Percentiles rank a stretch among this genome's conserved stretches.
These are phyloP conservation scores for Globisporangium carolinianum DNA, from an alignment of 352 stramenopile species.

Conservation along the genomic window DNA sequence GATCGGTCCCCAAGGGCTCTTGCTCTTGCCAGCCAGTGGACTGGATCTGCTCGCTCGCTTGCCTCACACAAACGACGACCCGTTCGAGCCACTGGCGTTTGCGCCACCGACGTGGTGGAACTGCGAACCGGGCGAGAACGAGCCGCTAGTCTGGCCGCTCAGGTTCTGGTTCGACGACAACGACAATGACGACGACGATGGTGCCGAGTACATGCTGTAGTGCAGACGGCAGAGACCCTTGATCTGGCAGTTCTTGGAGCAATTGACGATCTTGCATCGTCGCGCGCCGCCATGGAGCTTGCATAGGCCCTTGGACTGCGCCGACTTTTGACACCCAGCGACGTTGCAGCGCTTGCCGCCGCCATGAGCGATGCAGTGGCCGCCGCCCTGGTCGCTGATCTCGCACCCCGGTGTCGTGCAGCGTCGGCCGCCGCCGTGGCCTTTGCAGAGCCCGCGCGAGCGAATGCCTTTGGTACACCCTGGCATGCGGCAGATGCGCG, in stretches of 20 bases:
- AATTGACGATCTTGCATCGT: conserved; percentile 60
- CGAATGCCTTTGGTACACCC: conserved; percentile 79
- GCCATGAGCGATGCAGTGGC: conserved; percentile 62
- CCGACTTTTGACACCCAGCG: conserved; percentile 79
- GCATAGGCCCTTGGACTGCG: conserved; percentile 75
- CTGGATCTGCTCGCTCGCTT: too few species aligned
- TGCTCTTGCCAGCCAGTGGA: too few species aligned
- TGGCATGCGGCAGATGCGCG: conserved; percentile 68
- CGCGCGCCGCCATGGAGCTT: conserved; percentile 79
- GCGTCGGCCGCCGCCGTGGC: conserved; percentile 70
- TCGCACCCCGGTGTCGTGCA: conserved; percentile 76
- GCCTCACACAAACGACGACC: too few species aligned
- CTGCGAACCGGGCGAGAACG: too few species aligned
- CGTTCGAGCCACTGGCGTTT: too few species aligned
- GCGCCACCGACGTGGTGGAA: too few species aligned
- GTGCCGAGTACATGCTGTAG: conserved; percentile 38
- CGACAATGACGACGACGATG: background rate
- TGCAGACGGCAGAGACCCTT: conserved; percentile 71
- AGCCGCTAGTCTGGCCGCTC: too few species aligned
- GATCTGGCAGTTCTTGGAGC: conserved; percentile 79
- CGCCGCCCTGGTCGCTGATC: conserved; percentile 83
- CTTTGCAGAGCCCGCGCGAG: conserved; percentile 78
- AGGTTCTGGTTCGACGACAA: too few species aligned
- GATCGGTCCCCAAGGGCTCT: too few species aligned
- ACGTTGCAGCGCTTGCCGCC: conserved; percentile 44